Percentiles rank a stretch among this genome's conserved stretches.
Evolutionary conservation across 331 rosid genomes (phyloP).

Genomic region (Quercus lobata): DNA sequence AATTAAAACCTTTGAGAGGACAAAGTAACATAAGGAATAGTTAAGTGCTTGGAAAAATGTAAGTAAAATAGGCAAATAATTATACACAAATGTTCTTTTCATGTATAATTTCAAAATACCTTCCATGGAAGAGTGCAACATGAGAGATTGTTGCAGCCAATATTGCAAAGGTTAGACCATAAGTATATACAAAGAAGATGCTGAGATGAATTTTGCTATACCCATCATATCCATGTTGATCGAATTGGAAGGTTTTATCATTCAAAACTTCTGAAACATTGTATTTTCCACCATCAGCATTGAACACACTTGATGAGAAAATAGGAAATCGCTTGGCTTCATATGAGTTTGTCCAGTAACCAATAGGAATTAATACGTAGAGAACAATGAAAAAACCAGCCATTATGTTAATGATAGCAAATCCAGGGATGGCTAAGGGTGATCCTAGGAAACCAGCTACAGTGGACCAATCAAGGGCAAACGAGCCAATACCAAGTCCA

Average conservation of each 20-base stretch:
- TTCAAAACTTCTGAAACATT: constrained; percentile 21
- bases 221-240: constrained; percentile 4
- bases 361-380: constrained; percentile 29
- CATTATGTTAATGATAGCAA: constrained; percentile 22
- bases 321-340: constrained; percentile 33
- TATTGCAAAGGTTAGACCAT: constrained; percentile 41
- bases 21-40: neutral
- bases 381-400: constrained; percentile 26
- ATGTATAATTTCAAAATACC: constrained; percentile 12
- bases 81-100: neutral
- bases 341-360: constrained; percentile 34
- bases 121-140: constrained; percentile 45
- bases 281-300: constrained; percentile 14
- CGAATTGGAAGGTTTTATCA: constrained; percentile 19
- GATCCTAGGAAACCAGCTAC: constrained; percentile 35
- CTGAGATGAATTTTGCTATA: constrained; percentile 35
- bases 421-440: constrained; percentile 36
- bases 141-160: constrained; percentile 42
- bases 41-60: neutral
- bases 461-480: constrained; percentile 44
- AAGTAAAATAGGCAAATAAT: neutral
- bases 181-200: constrained; percentile 26
- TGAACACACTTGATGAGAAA: constrained; percentile 24
- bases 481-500: constrained; percentile 50
- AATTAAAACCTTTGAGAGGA: neutral